Base-by-base conservation (phyloP, 768 basidiomycete species). In the Kwoniella dejecticola region DNA sequence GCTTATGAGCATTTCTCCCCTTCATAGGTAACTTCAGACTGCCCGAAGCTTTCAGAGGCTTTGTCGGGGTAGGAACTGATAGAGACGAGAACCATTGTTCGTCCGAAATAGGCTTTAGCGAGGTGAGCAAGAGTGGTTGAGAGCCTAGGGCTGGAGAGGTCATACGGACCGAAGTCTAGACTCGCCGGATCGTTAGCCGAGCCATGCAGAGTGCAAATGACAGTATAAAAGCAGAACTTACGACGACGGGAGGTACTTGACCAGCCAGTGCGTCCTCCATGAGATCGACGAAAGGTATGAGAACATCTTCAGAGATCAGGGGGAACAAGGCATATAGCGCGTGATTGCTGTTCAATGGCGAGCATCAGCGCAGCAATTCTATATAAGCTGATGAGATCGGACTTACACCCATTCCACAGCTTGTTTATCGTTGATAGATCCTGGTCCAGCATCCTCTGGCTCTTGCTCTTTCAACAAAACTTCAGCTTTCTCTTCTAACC, bases 211-310 rank as follows among this genome's bases (percentile, higher is more conserved):
- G n/a, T n/a, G n/a, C n/a, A n/a, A n/a, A n/a, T n/a, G n/a, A n/a
- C n/a, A n/a, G n/a, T n/a, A n/a, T n/a, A 36, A 13, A n/a, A 23
- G 48, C 15, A 19, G 17, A 47, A 66, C 72, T 66, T 46, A 74
- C 72, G 21, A 79, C 67, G 0, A 76, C 61, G 0, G 77, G 76
- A n/a, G 77, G 77, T 2, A 76, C 69, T 50, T 79, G 77, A 19
- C 65, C 60, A 10, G 72, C 59, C 27, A 80, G 58, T 1, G 77
- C 77, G 50, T 80, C 79, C 58, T 80, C 79, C 41, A 80, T 56
- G 2, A 80, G 66, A 59, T 80, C 79, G 23, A 80, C 73, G 36
- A 79, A 76, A 2, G 79, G 79, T 11, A 69, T 71, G 15, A 79
- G 63, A 10, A 79, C 62, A 45, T 79, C 77, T 6, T 75, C 76